Evolutionary conservation across 1,139 yeast genomes (phyloP).

Genomic region (Magnusiomyces suaveolens): DNA sequence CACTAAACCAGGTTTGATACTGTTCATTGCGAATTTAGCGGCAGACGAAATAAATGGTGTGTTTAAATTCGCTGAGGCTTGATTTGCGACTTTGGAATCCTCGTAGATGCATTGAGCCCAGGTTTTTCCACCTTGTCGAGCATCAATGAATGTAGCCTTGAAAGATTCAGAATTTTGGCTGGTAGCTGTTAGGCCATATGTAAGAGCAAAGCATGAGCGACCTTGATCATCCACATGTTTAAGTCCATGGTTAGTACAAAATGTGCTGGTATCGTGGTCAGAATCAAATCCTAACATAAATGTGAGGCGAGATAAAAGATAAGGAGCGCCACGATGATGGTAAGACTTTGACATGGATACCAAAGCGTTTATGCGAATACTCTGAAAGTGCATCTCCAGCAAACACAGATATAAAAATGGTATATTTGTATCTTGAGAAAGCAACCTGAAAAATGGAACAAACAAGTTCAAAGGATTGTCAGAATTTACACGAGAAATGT

Average conservation of each 20-base stretch:
- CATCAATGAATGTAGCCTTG: slow-evolving; percentile 42
- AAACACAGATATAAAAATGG: slow-evolving; percentile 69
- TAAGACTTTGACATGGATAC: slow-evolving; percentile 57
- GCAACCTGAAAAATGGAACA: slow-evolving; percentile 51
- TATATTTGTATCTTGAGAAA: slow-evolving; percentile 41
- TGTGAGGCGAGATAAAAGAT: slow-evolving; percentile 41
- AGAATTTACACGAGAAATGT: slow-evolving; percentile 37
- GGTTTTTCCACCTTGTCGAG: slow-evolving; percentile 33
- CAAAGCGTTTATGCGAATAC: slow-evolving; percentile 65
- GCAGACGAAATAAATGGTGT: background rate
- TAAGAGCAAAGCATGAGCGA: slow-evolving; percentile 43
- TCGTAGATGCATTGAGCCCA: slow-evolving; percentile 34
- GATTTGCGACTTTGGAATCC: slow-evolving; percentile 25
- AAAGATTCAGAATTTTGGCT: slow-evolving; percentile 47
- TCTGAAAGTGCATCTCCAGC: slow-evolving; percentile 72
- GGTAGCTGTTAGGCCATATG: slow-evolving; percentile 41
- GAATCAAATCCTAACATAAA: slow-evolving; percentile 59
- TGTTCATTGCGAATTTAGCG: background rate
- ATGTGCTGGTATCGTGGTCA: slow-evolving; percentile 42
- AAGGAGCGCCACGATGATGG: slow-evolving; percentile 64
- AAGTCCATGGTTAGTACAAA: slow-evolving; percentile 58
- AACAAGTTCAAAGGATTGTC: slow-evolving; percentile 59
- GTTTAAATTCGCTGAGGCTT: background rate
- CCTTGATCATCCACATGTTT: slow-evolving; percentile 37
- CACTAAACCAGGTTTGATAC: background rate